Conservation (phyloP, 2,329 filamentous ascomycete species). For the Bimuria novae-zelandiae region DNA sequence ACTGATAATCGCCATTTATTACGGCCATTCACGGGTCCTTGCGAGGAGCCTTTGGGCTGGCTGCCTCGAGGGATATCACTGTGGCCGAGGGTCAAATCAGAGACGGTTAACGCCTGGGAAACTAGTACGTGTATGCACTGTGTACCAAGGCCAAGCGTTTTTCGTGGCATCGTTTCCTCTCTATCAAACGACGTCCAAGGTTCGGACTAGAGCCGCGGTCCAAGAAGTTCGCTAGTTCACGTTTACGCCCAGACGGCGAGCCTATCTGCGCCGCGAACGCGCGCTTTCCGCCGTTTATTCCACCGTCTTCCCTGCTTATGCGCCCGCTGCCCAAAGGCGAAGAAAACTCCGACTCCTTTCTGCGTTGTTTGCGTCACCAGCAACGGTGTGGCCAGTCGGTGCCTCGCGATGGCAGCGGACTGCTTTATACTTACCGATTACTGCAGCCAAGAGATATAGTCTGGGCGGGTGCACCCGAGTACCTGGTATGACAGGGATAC, state of each 20-base stretch:
- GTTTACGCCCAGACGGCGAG: neutral
- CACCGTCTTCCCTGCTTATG: neutral
- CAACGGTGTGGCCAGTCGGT: neutral
- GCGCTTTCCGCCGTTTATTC: neutral
- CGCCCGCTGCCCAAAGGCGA: neutral
- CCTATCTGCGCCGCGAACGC: neutral
- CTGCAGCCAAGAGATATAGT: constrained; percentile 3
- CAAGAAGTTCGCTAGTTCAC: neutral
- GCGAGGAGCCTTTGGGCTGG: too few relatives aligned
- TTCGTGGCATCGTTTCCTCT: too few relatives aligned
- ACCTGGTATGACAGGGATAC: constrained; percentile 14
- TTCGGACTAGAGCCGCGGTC: too few relatives aligned
- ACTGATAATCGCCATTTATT: neutral
- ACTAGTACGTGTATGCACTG: neutral
- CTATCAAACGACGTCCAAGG: too few relatives aligned
- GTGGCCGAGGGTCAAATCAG: neutral
- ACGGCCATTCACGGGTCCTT: neutral
- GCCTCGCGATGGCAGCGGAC: neutral
- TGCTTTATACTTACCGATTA: constrained; percentile 5
- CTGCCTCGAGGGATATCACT: neutral
- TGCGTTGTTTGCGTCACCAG: neutral
- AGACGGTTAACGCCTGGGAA: neutral
- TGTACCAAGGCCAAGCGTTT: neutral
- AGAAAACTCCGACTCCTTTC: neutral
- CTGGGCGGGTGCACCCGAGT: neutral